These are phyloP conservation scores for Aotearoamyces nothofagi DNA, from an alignment of 2,329 filamentous ascomycete species.

Conservation along the genomic window DNA sequence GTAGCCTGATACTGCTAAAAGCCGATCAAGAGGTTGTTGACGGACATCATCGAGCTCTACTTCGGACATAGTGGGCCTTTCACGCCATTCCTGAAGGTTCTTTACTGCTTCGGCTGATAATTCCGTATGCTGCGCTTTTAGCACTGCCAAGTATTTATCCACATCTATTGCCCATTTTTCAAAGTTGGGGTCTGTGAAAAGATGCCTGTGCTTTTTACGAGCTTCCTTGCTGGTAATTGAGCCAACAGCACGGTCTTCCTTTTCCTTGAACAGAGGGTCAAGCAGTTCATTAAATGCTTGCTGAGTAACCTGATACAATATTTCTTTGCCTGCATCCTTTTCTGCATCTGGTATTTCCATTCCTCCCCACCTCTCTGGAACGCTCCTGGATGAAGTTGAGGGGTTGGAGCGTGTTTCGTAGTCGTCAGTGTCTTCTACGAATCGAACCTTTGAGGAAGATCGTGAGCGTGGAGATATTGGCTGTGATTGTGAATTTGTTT, in stretches of 20 bases:
- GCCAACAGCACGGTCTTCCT: conserved; percentile 61
- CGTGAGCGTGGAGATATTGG: conserved; percentile 40
- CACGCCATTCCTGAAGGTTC: conserved; percentile 6
- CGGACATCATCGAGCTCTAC: conserved; percentile 16
- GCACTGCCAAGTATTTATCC: conserved; percentile 2
- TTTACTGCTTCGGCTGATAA: conserved; percentile 2
- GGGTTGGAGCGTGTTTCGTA: conserved; percentile 56
- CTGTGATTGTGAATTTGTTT: conserved; percentile 23
- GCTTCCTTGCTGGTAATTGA: conserved; percentile 46
- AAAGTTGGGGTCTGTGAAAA: conserved; percentile 28
- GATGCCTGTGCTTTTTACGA: conserved; percentile 38
- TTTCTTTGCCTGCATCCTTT: conserved; percentile 55
- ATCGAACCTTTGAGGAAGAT: conserved; percentile 67
- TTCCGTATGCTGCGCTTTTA: background rate
- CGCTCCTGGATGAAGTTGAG: conserved; percentile 56
- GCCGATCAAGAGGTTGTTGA: conserved; percentile 13
- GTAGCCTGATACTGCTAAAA: conserved; percentile 15
- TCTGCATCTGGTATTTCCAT: conserved; percentile 71
- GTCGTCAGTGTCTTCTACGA: conserved; percentile 56
- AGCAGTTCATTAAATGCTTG: conserved; percentile 88
- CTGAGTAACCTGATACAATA: conserved; percentile 82
- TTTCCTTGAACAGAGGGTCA: conserved; percentile 68
- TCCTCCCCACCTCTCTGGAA: conserved; percentile 62
- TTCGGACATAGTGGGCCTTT: conserved; percentile 9
- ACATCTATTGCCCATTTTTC: conserved; percentile 16